A percentile compares a stretch with the other conserved stretches of the same genome.
phyloP scores from a whole-genome alignment of 495 filamentous ascomycete species.

The Penicillium desertorum region DNA sequence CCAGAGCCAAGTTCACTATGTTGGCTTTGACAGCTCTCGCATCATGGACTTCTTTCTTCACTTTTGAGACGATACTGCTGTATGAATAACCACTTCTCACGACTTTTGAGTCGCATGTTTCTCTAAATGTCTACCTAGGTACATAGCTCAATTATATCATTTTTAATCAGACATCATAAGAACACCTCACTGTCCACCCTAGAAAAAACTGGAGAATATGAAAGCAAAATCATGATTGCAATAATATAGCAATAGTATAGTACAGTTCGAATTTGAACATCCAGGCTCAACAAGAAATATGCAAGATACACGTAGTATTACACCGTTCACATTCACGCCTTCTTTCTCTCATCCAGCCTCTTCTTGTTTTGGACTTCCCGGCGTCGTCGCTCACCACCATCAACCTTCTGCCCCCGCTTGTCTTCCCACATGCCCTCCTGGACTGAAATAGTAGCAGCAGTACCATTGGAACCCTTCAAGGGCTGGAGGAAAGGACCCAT shows the following conservation, averaged over 20 bases:
- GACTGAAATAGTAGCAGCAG: constrained; percentile 61
- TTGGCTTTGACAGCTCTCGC: background rate
- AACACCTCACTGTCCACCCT: background rate
- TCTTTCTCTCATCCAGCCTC: constrained; percentile 49
- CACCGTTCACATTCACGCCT: constrained; percentile 25
- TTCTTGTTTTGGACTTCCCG: constrained; percentile 77
- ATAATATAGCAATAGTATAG: constrained; percentile 24
- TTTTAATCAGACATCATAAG: constrained; percentile 9
- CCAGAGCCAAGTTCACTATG: background rate
- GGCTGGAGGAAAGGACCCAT: constrained; percentile 67
- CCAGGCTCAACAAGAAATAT: constrained; percentile 23
- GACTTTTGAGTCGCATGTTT: background rate
- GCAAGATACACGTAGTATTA: constrained; percentile 18
- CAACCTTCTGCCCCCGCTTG: constrained; percentile 80
- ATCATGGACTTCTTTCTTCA: background rate
- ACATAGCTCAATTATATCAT: constrained; percentile 8
- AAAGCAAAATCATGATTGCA: constrained; percentile 13
- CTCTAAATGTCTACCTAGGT: background rate
- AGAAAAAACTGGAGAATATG: background rate
- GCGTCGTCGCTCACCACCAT: constrained; percentile 91
- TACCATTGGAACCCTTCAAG: constrained; percentile 59
- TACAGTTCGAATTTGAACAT: constrained; percentile 25
- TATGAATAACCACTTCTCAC: constrained; percentile 25
- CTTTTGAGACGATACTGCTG: constrained; percentile 17
- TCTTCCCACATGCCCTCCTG: constrained; percentile 90